Base-by-base conservation (phyloP, 148 eudicot species). In the Salicornia ramosissima region DNA sequence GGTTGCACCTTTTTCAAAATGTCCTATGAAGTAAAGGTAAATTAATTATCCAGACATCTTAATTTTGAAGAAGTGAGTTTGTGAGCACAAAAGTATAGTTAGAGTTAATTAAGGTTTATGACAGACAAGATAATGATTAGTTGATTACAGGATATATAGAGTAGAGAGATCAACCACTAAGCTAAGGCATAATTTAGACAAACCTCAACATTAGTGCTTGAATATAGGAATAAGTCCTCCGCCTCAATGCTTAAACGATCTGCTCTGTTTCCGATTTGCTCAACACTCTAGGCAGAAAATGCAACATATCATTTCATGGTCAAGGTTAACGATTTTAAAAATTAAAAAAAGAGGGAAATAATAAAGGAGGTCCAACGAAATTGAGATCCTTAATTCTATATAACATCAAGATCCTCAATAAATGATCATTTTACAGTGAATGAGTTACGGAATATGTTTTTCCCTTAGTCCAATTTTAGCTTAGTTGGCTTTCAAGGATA, bases 231-330 rank as follows among this genome's bases (percentile, higher is more conserved):
- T 34, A 94, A 85, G 52, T 89, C 84, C 71, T 87, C 91, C 55
- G 96, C 71, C 34, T 61, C 80, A 71, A 94, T 91, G 64, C 77
- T 74, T 85, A 94, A 72, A 29, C 99, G 89, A 68, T 91, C 93
- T 63, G 99, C 97, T 71, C 99, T 86, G 54, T 91, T 84, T 74
- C 91, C 97, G 77, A 94, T 91, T 79, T 94, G 99, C 79, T 94
- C 96, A 83, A 94, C 79, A 81, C 99, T 94, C 99, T 94, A 83
- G 62, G 55, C 45, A 30, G 26, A 43, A 67, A 62, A 18, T 15
- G 24, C 25, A 28, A 69, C 54, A 45, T 30, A 22, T 67, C 21
- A 64, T 42, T 55, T 30, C 14, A 36, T 30, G 14, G n/a, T 74
- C 6, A 31, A 57, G 52, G 16, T 30, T 61, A 71, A 14, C 26